phyloP scores from a whole-genome alignment of 495 filamentous ascomycete species.

The Xylaria longipes region DNA sequence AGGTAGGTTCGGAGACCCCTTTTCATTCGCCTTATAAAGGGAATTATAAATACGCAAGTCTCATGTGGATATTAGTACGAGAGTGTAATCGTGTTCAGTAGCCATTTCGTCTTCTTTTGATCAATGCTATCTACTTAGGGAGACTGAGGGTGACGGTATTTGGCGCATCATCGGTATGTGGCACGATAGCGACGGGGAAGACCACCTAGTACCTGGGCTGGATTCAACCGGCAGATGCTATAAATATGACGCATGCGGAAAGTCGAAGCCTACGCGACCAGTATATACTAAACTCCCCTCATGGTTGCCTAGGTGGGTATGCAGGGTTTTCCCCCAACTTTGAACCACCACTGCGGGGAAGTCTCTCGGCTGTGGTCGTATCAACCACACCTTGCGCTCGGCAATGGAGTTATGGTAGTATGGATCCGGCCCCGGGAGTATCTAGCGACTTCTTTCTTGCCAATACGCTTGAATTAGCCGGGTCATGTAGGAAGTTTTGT shows the following conservation, averaged over 20 bases:
- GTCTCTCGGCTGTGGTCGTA: constrained; percentile 11
- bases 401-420: constrained; percentile 14
- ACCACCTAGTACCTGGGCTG: not conserved
- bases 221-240: constrained; percentile 15
- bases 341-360: constrained; percentile 22
- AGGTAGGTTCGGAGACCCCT: not conserved
- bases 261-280: not conserved
- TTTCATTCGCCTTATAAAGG: not conserved
- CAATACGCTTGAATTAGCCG: constrained; percentile 18
- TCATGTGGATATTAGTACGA: not conserved
- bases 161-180: not conserved
- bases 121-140: not conserved
- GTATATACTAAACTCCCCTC: not conserved
- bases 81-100: not conserved
- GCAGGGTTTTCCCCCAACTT: constrained; percentile 8
- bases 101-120: not conserved
- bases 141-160: not conserved
- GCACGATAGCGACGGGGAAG: not conserved
- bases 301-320: constrained; percentile 14
- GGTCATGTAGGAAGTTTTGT: constrained; percentile 9
- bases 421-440: not conserved
- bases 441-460: not conserved
- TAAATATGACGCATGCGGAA: not conserved
- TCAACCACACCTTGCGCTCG: constrained; percentile 8
- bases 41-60: not conserved